phyloP scores from a whole-genome alignment of 257 asterid genomes.

The Verbascum thapsus region DNA sequence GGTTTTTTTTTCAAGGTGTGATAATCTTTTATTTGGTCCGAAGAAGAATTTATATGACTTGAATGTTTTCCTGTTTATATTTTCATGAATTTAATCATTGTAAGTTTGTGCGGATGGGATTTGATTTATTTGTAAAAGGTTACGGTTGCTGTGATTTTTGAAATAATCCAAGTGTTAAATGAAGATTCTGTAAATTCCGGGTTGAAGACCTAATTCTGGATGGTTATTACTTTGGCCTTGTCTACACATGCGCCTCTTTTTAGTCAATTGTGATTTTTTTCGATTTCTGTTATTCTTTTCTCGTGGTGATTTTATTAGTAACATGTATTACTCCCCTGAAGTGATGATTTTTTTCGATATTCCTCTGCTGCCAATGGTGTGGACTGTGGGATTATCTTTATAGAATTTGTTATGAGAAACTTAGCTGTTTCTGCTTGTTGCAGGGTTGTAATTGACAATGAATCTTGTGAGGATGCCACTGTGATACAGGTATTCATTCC shows the following conservation, averaged over 20 bases:
- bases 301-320: background rate
- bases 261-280: conserved; percentile 6
- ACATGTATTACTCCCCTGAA: background rate
- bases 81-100: background rate
- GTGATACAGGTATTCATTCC: conserved; percentile 55
- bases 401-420: background rate
- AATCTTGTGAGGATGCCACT: conserved; percentile 66
- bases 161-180: background rate
- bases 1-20: background rate
- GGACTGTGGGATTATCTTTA: background rate
- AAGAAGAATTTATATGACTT: background rate
- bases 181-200: background rate
- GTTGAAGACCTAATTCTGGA: background rate
- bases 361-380: background rate
- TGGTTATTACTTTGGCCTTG: background rate
- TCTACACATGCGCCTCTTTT: background rate
- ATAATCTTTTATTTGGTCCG: background rate
- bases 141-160: background rate
- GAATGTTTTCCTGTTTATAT: background rate
- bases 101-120: too few relatives aligned
- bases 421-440: conserved; percentile 29
- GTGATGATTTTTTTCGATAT: background rate
- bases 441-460: conserved; percentile 79
- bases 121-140: background rate
- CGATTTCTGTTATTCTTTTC: too few relatives aligned